A percentile compares a stretch with the other conserved stretches of the same genome.
These are phyloP conservation scores for Lasiosphaeria hispida DNA, from an alignment of 495 filamentous ascomycete genomes.

Conservation along the genomic window DNA sequence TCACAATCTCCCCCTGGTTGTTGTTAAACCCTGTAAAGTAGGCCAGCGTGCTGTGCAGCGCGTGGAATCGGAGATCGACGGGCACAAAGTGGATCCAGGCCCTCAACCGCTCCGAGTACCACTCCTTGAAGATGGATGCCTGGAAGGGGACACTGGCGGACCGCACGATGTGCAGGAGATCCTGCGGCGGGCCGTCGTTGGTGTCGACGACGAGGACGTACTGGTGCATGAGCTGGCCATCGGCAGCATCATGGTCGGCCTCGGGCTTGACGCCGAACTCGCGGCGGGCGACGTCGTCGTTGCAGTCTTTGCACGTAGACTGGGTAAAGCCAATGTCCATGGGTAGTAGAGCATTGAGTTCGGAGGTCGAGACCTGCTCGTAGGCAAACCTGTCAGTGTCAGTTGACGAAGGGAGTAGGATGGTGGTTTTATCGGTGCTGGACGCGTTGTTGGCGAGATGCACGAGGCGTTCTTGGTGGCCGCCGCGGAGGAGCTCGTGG, in stretches of 20 bases:
- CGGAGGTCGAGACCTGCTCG: conserved; percentile 27
- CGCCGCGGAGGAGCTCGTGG: conserved; percentile 36
- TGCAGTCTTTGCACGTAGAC: conserved; percentile 27
- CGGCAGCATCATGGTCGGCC: conserved; percentile 1
- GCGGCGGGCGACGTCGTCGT: conserved; percentile 43
- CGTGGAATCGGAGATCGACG: conserved; percentile 65
- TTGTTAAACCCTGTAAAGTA: conserved; percentile 54
- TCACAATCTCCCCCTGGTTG: conserved; percentile 34
- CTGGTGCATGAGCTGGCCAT: conserved; percentile 31
- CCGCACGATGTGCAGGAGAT: conserved; percentile 62
- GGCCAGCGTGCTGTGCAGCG: conserved; percentile 60
- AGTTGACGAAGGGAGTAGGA: conserved; percentile 36
- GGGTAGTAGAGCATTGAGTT: conserved; percentile 37
- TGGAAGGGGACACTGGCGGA: conserved; percentile 64
- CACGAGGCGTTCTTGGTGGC: conserved; percentile 59
- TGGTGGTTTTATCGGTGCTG: conserved; percentile 30
- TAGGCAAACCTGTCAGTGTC: conserved; percentile 33
- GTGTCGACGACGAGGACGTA: conserved; percentile 67
- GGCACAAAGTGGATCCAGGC: conserved; percentile 81
- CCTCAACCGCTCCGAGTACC: conserved; percentile 68
- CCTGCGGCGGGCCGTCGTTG: conserved; percentile 65
- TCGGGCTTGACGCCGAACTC: conserved; percentile 56
- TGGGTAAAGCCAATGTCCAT: conserved; percentile 48
- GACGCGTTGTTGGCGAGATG: conserved; percentile 56
- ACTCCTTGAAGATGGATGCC: conserved; percentile 65